A percentile compares a stretch with the other conserved stretches of the same genome.
Evolutionary conservation across 2,329 filamentous ascomycete genomes (phyloP).

Genomic region (Hymenoscyphus infarciens): DNA sequence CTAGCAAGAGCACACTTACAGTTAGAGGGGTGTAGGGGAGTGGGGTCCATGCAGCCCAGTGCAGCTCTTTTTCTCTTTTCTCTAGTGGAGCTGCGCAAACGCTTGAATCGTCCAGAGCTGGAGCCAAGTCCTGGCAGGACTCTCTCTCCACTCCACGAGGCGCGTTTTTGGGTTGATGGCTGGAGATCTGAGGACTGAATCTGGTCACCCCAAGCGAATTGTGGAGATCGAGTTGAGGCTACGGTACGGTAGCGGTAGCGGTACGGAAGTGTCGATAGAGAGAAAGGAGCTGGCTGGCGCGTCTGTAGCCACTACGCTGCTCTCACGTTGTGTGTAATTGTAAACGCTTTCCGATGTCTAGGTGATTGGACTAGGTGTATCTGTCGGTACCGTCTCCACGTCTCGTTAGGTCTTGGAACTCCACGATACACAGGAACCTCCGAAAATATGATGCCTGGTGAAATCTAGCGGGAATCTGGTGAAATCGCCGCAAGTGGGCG

Average conservation of each 20-base stretch:
- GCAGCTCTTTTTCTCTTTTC: not conserved
- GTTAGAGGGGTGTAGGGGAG: constrained; percentile 3
- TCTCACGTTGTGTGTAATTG: not conserved
- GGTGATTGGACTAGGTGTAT: not conserved
- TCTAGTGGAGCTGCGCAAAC: constrained; percentile 7
- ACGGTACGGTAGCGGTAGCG: constrained; percentile 5
- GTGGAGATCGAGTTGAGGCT: constrained; percentile 2
- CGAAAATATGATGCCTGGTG: not conserved
- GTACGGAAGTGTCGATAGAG: constrained; percentile 3
- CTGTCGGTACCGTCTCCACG: not conserved
- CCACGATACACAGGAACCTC: not conserved
- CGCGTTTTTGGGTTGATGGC: constrained; percentile 26
- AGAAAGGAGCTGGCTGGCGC: not conserved
- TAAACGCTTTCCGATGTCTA: not conserved
- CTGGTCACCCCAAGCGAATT: constrained; percentile 27
- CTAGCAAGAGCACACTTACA: constrained; percentile 1
- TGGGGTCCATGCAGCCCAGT: constrained; percentile 6
- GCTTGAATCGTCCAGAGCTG: not conserved
- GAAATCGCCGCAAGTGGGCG: not conserved
- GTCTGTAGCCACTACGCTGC: not conserved
- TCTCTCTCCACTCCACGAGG: constrained; percentile 21
- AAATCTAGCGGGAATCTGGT: not conserved
- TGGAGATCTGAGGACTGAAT: constrained; percentile 20
- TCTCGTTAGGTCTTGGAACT: not conserved
- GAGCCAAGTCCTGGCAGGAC: constrained; percentile 1